Evolutionary conservation across 2,329 filamentous ascomycete genomes (phyloP).

Genomic region (Lasiodiplodia citricola): DNA sequence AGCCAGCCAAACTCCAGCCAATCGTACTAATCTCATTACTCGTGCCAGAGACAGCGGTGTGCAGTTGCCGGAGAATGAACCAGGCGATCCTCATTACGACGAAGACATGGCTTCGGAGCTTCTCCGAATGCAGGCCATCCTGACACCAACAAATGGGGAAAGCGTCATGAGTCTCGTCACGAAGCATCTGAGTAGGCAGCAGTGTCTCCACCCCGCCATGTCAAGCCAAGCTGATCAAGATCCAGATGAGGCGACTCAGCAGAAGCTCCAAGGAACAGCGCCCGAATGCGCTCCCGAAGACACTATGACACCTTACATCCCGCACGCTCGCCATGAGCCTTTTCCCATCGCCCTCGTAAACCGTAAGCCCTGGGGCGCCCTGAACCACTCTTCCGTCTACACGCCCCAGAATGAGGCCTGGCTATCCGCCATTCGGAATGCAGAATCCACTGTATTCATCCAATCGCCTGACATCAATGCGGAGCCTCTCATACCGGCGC

Average conservation of each 20-base stretch:
- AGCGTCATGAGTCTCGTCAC: slow-evolving; percentile 64
- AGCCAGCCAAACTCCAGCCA: slow-evolving; percentile 28
- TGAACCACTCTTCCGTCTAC: slow-evolving; percentile 64
- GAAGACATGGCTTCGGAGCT: slow-evolving; percentile 65
- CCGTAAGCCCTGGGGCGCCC: slow-evolving; percentile 68
- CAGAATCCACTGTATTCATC: slow-evolving; percentile 70
- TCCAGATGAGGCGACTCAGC: slow-evolving; percentile 60
- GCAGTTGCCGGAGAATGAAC: slow-evolving; percentile 55
- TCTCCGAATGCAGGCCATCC: slow-evolving; percentile 62
- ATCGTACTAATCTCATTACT: slow-evolving; percentile 1
- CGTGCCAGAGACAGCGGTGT: slow-evolving; percentile 8
- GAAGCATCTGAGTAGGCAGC: slow-evolving; percentile 63
- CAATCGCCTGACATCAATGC: slow-evolving; percentile 81
- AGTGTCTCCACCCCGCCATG: background rate
- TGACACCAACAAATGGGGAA: slow-evolving; percentile 59
- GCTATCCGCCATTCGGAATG: slow-evolving; percentile 71
- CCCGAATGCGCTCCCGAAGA: slow-evolving; percentile 59
- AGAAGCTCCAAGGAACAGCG: slow-evolving; percentile 57
- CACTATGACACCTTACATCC: slow-evolving; percentile 71
- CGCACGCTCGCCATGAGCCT: slow-evolving; percentile 57
- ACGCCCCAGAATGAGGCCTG: slow-evolving; percentile 79
- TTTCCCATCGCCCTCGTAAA: slow-evolving; percentile 76
- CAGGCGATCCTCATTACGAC: slow-evolving; percentile 69
- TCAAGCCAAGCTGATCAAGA: background rate
- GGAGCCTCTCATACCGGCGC: slow-evolving; percentile 66